phyloP scores from a whole-genome alignment of 2,329 filamentous ascomycete species.

The Davidsoniella virescens region DNA sequence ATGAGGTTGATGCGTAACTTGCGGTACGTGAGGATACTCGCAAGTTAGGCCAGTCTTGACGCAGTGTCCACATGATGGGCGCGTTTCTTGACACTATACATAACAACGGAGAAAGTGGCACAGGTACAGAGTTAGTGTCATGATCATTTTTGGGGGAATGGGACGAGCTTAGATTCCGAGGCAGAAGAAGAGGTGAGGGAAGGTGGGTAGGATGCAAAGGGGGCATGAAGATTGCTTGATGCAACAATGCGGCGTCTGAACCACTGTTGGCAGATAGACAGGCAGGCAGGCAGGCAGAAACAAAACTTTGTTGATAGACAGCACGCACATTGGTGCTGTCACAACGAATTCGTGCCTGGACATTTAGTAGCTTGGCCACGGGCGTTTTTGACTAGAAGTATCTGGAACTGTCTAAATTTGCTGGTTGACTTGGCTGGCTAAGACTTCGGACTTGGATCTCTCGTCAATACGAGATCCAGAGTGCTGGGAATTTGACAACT shows the following conservation, averaged over 20 bases:
- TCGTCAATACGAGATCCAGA: too few species aligned
- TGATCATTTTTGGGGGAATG: not conserved
- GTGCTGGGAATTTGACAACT: too few species aligned
- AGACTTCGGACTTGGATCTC: too few species aligned
- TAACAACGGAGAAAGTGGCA: not conserved
- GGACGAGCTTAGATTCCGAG: not conserved
- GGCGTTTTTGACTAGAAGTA: too few species aligned
- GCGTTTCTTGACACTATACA: constrained; percentile 46
- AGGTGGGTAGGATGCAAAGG: not conserved
- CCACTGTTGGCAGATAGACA: too few species aligned
- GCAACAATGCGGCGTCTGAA: too few species aligned
- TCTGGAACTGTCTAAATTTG: too few species aligned
- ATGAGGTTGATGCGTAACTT: constrained; percentile 38
- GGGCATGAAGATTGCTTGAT: too few species aligned
- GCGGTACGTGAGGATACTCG: constrained; percentile 39
- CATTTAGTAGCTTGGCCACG: too few species aligned
- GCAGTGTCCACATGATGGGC: constrained; percentile 46
- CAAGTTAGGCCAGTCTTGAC: constrained; percentile 44
- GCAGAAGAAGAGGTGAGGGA: not conserved
- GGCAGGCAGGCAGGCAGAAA: not conserved
- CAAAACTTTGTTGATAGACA: not conserved
- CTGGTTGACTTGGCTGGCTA: too few species aligned
- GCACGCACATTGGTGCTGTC: too few species aligned
- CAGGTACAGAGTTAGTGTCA: not conserved
- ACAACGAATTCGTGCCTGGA: too few species aligned